Conservation (phyloP, 306 rosid species). For the Gastrolobium villosum region DNA sequence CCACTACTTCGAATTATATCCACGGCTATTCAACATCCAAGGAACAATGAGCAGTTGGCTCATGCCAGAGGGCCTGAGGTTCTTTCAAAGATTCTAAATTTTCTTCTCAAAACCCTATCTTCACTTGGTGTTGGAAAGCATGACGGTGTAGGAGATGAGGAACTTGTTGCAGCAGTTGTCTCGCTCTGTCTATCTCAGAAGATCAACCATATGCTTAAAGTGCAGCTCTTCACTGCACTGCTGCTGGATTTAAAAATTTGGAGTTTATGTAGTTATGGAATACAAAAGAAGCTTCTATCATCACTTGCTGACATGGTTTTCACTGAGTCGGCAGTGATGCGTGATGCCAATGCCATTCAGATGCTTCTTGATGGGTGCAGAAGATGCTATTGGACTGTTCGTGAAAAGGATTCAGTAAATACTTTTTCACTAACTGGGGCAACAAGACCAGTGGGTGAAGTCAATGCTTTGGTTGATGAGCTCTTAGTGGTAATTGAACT, state of each 20-base stretch:
- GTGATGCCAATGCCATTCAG: slow-evolving; percentile 98
- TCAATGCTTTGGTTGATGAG: slow-evolving; percentile 98
- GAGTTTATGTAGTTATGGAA: slow-evolving; percentile 96
- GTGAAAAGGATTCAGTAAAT: slow-evolving; percentile 83
- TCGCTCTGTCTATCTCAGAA: slow-evolving; percentile 90
- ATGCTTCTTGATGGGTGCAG: slow-evolving; percentile 97
- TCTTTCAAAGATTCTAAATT: slow-evolving; percentile 90
- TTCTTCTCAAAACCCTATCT: slow-evolving; percentile 83
- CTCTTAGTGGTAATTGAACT: slow-evolving; percentile 93
- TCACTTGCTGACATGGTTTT: slow-evolving; percentile 99
- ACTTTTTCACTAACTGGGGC: slow-evolving; percentile 75
- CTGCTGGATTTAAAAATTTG: slow-evolving; percentile 90
- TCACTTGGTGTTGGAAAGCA: slow-evolving; percentile 72
- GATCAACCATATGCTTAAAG: slow-evolving; percentile 80
- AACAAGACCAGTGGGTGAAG: slow-evolving; percentile 87
- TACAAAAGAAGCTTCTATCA: slow-evolving; percentile 97
- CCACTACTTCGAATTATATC: slow-evolving; percentile 88
- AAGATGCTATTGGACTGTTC: slow-evolving; percentile 93
- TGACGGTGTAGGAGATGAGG: slow-evolving; percentile 88
- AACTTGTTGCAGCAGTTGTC: slow-evolving; percentile 91
- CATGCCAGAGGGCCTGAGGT: slow-evolving; percentile 94
- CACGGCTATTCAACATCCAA: slow-evolving; percentile 76
- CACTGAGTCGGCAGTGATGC: slow-evolving; percentile 88
- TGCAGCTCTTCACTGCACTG: slow-evolving; percentile 87
- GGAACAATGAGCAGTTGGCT: slow-evolving; percentile 87